Evolutionary conservation across 2,329 filamentous ascomycete species (phyloP).

Genomic region (Albifimbria verrucaria): DNA sequence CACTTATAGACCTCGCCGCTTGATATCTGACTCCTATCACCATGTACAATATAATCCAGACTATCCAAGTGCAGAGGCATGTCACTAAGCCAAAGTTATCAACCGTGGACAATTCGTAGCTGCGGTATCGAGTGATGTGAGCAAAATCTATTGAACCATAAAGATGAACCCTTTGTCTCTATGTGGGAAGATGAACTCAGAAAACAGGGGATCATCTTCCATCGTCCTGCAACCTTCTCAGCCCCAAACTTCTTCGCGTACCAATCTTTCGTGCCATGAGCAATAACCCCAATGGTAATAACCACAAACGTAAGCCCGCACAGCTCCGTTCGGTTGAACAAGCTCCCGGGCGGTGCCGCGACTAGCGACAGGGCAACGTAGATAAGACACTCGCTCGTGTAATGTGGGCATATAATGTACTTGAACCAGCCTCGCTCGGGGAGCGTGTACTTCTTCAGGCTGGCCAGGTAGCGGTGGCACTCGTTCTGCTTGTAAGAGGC

Average conservation of each 20-base stretch:
- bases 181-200: conserved; percentile 28
- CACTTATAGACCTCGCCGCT: too few species aligned
- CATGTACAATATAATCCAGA: too few species aligned
- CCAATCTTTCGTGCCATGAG: conserved; percentile 74
- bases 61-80: too few species aligned
- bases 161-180: too few species aligned
- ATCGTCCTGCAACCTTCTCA: conserved; percentile 58
- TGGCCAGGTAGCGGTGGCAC: conserved; percentile 67
- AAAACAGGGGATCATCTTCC: conserved; percentile 76
- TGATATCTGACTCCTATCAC: too few species aligned
- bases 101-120: too few species aligned
- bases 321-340: conserved; percentile 71
- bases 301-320: conserved; percentile 70
- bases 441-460: conserved; percentile 77
- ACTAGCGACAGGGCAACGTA: conserved; percentile 76
- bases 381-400: conserved; percentile 81
- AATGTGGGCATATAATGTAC: conserved; percentile 79
- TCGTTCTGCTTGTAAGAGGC: conserved; percentile 73
- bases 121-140: too few species aligned
- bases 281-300: conserved; percentile 79
- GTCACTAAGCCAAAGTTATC: too few species aligned
- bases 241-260: conserved; percentile 72
- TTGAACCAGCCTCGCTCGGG: conserved; percentile 71
- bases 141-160: too few species aligned
- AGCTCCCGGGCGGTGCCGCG: conserved; percentile 63